Evolutionary conservation across 306 rosid genomes (phyloP).

Genomic region (Notholithocarpus densiflorus): DNA sequence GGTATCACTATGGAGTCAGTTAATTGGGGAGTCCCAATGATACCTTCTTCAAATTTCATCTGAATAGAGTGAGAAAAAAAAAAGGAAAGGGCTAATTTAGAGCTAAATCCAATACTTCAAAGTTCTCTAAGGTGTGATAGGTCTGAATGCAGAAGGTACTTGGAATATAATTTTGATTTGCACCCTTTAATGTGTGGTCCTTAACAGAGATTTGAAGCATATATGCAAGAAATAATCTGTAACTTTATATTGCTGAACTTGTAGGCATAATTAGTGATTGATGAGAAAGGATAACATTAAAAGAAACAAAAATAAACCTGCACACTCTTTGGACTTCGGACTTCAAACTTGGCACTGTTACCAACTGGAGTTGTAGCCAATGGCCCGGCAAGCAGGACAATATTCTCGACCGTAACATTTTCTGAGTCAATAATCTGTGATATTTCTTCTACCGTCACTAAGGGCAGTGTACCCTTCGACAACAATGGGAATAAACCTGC

Average conservation of each 20-base stretch:
- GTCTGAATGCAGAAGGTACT: too few relatives aligned
- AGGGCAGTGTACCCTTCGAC: slow-evolving; percentile 60
- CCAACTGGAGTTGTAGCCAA: slow-evolving; percentile 73
- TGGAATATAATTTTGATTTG: neutral
- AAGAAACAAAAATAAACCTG: slow-evolving; percentile 43
- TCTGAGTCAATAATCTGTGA: slow-evolving; percentile 81
- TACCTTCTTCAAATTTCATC: too few relatives aligned
- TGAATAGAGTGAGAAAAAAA: too few relatives aligned
- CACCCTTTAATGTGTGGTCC: neutral
- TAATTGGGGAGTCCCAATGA: too few relatives aligned
- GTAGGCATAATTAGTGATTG: neutral
- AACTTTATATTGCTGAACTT: neutral
- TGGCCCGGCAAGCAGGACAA: slow-evolving; percentile 79
- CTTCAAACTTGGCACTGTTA: slow-evolving; percentile 73
- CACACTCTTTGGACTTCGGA: slow-evolving; percentile 84
- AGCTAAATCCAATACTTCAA: too few relatives aligned
- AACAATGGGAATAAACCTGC: slow-evolving; percentile 74
- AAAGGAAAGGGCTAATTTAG: too few relatives aligned
- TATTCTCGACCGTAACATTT: slow-evolving; percentile 67
- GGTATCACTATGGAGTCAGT: too few relatives aligned
- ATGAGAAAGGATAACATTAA: neutral
- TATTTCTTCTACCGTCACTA: slow-evolving; percentile 81
- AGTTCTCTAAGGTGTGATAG: too few relatives aligned
- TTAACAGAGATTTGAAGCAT: neutral
- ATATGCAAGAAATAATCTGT: neutral